phyloP scores from a whole-genome alignment of 176 grass and related monocot species.

The Hordeum vulgare region MorexV3_pseudomolecules_assembly NC_058523.1:552888991-552889490 shows the following conservation, averaged over 20 bases:
- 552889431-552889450: too few relatives aligned
- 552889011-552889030: too few relatives aligned
- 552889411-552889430: too few relatives aligned
- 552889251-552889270: neutral
- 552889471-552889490: too few relatives aligned
- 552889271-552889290: neutral
- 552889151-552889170: neutral
- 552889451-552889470: too few relatives aligned
- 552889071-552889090: neutral
- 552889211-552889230: neutral
- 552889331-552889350: neutral
- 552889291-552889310: neutral
- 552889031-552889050: neutral
- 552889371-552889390: too few relatives aligned
- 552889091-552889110: neutral
- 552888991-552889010: neutral
- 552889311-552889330: neutral
- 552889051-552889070: neutral
- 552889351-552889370: too few relatives aligned
- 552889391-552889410: too few relatives aligned
- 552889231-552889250: neutral
- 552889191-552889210: neutral
- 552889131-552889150: neutral
- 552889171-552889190: neutral
- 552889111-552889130: neutral